Evolutionary conservation across 345 rosid genomes (phyloP).

Genomic region (Tarenaya hassleriana): DNA sequence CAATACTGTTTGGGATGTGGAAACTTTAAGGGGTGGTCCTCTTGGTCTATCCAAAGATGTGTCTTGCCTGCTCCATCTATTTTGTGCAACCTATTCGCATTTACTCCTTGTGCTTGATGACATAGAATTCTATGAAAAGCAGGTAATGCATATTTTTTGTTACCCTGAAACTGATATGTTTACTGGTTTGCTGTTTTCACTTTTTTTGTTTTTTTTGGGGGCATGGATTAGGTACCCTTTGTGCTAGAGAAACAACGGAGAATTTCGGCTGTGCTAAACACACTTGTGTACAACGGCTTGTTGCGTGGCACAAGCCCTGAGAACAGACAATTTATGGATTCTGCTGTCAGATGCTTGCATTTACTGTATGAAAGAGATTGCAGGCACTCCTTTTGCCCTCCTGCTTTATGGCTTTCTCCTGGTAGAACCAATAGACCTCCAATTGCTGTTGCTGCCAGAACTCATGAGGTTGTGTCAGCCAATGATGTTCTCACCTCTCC

Average conservation of each 20-base stretch:
- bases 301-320: constrained; percentile 39
- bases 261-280: constrained; percentile 80
- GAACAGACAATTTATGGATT: constrained; percentile 66
- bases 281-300: constrained; percentile 77
- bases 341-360: constrained; percentile 87
- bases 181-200: constrained; percentile 8
- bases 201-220: constrained; percentile 28
- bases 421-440: constrained; percentile 74
- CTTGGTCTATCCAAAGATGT: constrained; percentile 62
- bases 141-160: constrained; percentile 42
- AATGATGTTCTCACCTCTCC: constrained; percentile 44
- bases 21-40: constrained; percentile 63
- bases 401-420: constrained; percentile 91
- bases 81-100: constrained; percentile 85
- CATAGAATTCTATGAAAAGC: constrained; percentile 94
- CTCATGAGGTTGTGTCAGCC: constrained; percentile 59
- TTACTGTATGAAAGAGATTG: constrained; percentile 93
- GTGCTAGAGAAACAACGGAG: constrained; percentile 67
- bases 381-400: constrained; percentile 80
- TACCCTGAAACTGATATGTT: constrained; percentile 17
- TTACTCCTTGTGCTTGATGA: constrained; percentile 94
- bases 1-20: constrained; percentile 64
- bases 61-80: constrained; percentile 74
- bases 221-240: constrained; percentile 63
- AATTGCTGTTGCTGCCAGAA: constrained; percentile 81